phyloP scores from a whole-genome alignment of 1,139 yeast genomes.

The Saccharomycopsis crataegensis region DNA sequence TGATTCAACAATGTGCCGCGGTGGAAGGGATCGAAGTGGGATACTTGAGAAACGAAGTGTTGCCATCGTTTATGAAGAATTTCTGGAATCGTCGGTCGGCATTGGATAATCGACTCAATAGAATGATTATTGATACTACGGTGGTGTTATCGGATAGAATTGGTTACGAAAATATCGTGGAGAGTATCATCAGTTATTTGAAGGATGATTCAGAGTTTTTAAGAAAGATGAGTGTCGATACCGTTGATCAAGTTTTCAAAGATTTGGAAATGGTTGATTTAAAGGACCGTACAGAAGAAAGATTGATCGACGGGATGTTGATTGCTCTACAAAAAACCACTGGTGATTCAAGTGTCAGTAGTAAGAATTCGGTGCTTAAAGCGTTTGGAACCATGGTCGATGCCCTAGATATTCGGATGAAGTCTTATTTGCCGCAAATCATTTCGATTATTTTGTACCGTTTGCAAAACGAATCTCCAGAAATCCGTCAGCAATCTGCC shows the following conservation, averaged over 20 bases:
- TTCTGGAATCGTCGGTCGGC: constrained; percentile 80
- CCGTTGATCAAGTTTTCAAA: constrained; percentile 26
- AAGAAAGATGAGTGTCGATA: constrained; percentile 71
- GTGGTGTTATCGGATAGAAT: constrained; percentile 57
- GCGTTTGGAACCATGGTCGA: constrained; percentile 61
- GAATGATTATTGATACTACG: constrained; percentile 69
- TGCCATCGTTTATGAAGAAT: constrained; percentile 56
- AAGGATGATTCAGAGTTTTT: constrained; percentile 82
- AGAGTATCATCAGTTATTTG: constrained; percentile 47
- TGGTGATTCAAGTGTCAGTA: not conserved
- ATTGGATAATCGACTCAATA: constrained; percentile 44
- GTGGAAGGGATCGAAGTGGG: constrained; percentile 30
- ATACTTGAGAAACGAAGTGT: constrained; percentile 41
- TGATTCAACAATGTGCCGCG: constrained; percentile 44
- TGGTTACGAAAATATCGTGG: constrained; percentile 58
- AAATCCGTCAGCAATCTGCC: constrained; percentile 79
- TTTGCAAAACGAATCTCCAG: constrained; percentile 64
- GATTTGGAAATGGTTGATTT: constrained; percentile 43
- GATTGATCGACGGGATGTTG: constrained; percentile 75
- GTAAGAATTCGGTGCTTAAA: constrained; percentile 45
- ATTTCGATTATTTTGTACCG: constrained; percentile 69
- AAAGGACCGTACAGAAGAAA: constrained; percentile 52
- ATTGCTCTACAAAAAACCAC: constrained; percentile 59
- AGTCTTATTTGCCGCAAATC: constrained; percentile 70
- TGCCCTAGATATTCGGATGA: constrained; percentile 63